phyloP scores from a whole-genome alignment of 306 rosid genomes.

The apple (Malus domestica) region ASM211411v1 NC_041794.1:25222001-25222500 shows the following conservation, averaged over 20 bases:
- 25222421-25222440: no score
- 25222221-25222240: constrained; percentile 59
- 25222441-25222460: no score
- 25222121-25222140: neutral
- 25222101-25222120: neutral
- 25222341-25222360: constrained; percentile 73
- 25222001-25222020: constrained; percentile 51
- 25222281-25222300: constrained; percentile 61
- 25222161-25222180: constrained; percentile 83
- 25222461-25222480: no score
- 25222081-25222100: constrained; percentile 17
- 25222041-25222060: constrained; percentile 74
- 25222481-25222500: neutral
- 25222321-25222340: constrained; percentile 68
- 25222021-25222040: constrained; percentile 49
- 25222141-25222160: neutral
- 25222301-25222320: constrained; percentile 73
- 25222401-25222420: no score
- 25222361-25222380: constrained; percentile 84
- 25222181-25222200: constrained; percentile 97
- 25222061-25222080: constrained; percentile 68
- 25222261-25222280: constrained; percentile 74
- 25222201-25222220: constrained; percentile 89
- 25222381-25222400: constrained; percentile 24
- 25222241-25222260: constrained; percentile 68